phyloP scores from a whole-genome alignment of 148 eudicot species.

The Diospyros kaki region DNA sequence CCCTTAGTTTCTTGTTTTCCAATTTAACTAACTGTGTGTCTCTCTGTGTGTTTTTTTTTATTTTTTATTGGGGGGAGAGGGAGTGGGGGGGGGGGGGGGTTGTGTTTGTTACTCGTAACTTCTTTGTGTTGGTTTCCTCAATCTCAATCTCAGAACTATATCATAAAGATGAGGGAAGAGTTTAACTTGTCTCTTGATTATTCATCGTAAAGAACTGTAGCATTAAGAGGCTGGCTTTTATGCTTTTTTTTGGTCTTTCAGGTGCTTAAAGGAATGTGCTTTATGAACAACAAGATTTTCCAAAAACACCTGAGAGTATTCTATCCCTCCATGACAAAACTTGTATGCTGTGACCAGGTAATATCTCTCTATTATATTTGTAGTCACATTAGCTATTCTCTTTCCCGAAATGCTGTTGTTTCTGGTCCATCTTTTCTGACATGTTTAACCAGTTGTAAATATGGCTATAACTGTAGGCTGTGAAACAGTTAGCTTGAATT shows the following conservation, averaged over 20 bases:
- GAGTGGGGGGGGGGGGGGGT: too few species aligned
- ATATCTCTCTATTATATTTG: conserved; percentile 1
- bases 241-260: conserved; percentile 25
- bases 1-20: too few species aligned
- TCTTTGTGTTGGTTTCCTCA: too few species aligned
- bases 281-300: conserved; percentile 77
- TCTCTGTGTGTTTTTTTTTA: too few species aligned
- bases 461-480: not conserved
- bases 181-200: not conserved
- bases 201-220: not conserved
- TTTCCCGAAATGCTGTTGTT: not conserved
- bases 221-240: not conserved
- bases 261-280: conserved; percentile 91
- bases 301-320: conserved; percentile 78
- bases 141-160: too few species aligned
- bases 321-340: conserved; percentile 91
- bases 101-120: too few species aligned
- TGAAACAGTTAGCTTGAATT: not conserved
- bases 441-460: not conserved
- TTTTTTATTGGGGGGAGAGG: too few species aligned
- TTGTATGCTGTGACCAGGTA: conserved; percentile 98
- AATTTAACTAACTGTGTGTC: too few species aligned
- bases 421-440: not conserved
- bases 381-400: not conserved
- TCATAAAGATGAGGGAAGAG: too few species aligned